A percentile compares a stretch with the other conserved stretches of the same genome.
Evolutionary conservation across 2,329 filamentous ascomycete genomes (phyloP).

Genomic region (Raffaelea deltoideospora): DNA sequence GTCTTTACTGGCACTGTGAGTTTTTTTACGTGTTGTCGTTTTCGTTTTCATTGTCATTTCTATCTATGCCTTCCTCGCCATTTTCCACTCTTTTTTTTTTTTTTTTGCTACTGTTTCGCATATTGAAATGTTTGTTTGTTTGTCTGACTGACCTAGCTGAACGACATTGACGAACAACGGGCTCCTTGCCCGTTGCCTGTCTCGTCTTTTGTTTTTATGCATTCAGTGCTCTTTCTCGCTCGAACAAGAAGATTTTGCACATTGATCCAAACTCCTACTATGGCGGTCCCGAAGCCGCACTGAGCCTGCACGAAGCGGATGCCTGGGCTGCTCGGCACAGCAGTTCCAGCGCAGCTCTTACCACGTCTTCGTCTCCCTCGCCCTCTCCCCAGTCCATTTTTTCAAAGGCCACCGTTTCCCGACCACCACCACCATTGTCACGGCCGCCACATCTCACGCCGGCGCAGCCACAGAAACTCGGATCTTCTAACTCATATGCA

Average conservation of each 20-base stretch:
- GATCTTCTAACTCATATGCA: conserved; percentile 60
- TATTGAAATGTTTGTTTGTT: conserved; percentile 17
- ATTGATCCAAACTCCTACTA: conserved; percentile 81
- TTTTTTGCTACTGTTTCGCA: not conserved
- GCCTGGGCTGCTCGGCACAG: conserved; percentile 46
- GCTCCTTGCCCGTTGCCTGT: conserved; percentile 13
- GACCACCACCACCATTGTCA: too few species aligned
- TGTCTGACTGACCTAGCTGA: conserved; percentile 59
- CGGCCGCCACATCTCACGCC: too few species aligned
- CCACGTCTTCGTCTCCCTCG: too few species aligned
- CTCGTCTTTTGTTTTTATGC: not conserved
- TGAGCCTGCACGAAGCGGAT: conserved; percentile 70
- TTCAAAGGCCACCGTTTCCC: too few species aligned
- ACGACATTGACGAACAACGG: too few species aligned
- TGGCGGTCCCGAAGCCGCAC: conserved; percentile 69
- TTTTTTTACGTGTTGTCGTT: conserved; percentile 19
- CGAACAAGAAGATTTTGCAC: conserved; percentile 81
- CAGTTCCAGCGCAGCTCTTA: too few species aligned
- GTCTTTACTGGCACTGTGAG: conserved; percentile 46
- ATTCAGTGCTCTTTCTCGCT: conserved; percentile 79
- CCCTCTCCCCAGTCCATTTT: too few species aligned
- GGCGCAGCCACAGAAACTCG: too few species aligned
- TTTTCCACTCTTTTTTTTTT: not conserved
- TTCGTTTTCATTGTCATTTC: conserved; percentile 5
- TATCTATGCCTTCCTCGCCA: not conserved